Conservation (phyloP, 2,329 filamentous ascomycete genomes). For the Beauveria caledonica region DNA sequence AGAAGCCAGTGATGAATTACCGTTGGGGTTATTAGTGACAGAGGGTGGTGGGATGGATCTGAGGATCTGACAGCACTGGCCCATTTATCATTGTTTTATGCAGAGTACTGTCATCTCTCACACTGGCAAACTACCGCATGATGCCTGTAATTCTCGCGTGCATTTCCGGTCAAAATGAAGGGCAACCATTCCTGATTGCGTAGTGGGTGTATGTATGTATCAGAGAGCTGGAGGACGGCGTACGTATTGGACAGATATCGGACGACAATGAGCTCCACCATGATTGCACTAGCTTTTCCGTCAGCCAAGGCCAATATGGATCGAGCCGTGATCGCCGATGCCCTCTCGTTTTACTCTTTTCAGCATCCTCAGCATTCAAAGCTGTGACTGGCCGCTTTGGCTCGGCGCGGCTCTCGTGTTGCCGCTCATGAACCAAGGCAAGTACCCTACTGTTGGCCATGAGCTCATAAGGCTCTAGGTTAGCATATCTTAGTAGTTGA, state of each 20-base stretch:
- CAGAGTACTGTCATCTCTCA: too few species aligned
- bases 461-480: background rate
- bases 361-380: background rate
- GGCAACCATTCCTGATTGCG: background rate
- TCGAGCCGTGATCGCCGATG: background rate
- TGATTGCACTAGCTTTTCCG: background rate
- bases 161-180: too few species aligned
- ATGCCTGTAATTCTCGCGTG: too few species aligned
- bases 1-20: background rate
- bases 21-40: background rate
- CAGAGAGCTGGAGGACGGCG: too few species aligned
- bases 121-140: too few species aligned
- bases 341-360: background rate
- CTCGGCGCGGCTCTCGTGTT: background rate
- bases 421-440: background rate
- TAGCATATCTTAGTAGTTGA: background rate
- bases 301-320: background rate
- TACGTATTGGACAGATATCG: background rate
- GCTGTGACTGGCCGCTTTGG: background rate
- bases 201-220: too few species aligned
- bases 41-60: background rate
- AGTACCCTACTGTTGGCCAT: background rate
- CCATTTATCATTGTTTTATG: too few species aligned
- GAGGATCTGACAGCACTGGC: background rate
- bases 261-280: background rate